These are phyloP conservation scores for Fomitopsis palustris DNA, from an alignment of 1,284 basidiomycete genomes.

Conservation along the genomic window DNA sequence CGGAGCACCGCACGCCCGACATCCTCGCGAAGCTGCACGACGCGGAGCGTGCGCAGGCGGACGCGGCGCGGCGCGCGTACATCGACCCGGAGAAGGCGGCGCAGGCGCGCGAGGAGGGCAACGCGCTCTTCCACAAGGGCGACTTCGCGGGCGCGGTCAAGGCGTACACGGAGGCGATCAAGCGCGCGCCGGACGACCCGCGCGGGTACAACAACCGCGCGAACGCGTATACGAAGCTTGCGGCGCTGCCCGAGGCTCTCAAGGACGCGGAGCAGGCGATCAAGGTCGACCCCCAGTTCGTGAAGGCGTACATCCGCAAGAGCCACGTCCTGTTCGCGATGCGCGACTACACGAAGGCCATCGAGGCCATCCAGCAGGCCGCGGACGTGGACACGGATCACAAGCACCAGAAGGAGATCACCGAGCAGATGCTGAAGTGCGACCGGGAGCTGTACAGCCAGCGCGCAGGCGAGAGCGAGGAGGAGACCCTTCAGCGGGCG, in stretches of 20 bases:
- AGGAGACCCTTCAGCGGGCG: conserved; percentile 89
- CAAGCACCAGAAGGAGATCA: conserved; percentile 82
- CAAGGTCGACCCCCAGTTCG: conserved; percentile 85
- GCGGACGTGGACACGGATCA: conserved; percentile 71
- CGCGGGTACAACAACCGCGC: conserved; percentile 97
- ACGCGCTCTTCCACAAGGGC: conserved; percentile 87
- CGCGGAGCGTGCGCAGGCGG: conserved; percentile 77
- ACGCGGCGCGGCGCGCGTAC: conserved; percentile 81
- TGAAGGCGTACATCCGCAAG: conserved; percentile 97
- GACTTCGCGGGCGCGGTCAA: conserved; percentile 93
- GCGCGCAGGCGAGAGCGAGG: conserved; percentile 86
- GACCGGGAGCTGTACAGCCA: conserved; percentile 81
- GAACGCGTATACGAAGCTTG: conserved; percentile 94
- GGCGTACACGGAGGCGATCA: conserved; percentile 94
- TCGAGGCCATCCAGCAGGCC: conserved; percentile 78
- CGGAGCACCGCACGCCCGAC: conserved; percentile 96
- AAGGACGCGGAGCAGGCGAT: conserved; percentile 96
- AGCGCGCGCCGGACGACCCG: conserved; percentile 89
- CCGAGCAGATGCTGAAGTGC: conserved; percentile 74
- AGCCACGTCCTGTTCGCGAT: conserved; percentile 83
- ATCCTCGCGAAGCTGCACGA: conserved; percentile 89
- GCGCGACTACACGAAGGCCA: conserved; percentile 89
- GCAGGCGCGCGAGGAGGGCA: conserved; percentile 88
- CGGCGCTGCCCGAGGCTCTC: conserved; percentile 91
- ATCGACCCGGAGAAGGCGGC: conserved; percentile 87